Evolutionary conservation across 140 eudicot genomes (phyloP), one percentile per base, ranked within the genome.

Genomic region (Anethum foeniculum): DNA sequence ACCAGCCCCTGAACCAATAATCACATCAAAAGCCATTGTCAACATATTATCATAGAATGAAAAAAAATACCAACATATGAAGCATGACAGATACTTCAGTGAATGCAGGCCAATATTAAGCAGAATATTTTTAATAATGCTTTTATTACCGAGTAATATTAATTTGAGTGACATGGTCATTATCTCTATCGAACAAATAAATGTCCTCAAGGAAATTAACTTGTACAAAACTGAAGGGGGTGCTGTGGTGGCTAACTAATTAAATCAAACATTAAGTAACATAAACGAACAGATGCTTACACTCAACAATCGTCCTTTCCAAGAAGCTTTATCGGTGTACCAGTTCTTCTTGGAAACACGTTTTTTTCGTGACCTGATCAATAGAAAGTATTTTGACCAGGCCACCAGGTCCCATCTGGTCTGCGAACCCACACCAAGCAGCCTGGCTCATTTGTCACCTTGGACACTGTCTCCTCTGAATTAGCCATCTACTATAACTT

Each of bases 1-100:
- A 91, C 98, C 95, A 89, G 47, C 91, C 96, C 83, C 98, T 93
- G 89, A 65, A 81, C 81, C 54, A 81, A 77, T 41, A 67, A 73
- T 32, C 41, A 36, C 79, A 81, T 60, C 12, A 12, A 27, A 7
- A 52, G n/a, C 2, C 27, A 3, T 47, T 12, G 3, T 47, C 52
- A 54, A 6, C 64, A 19, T 4, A 52, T 52, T 52, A 15, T 52
- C 15, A 52, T 52, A 52, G 62, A 52, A 52, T 52, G 62, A 3
- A 16, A 14, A 52, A 4, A 52, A 15, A 52, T 14, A 52, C 62
- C 18, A 14, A n/a, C n/a, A n/a, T n/a, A n/a, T n/a, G n/a, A n/a
- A n/a, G n/a, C n/a, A n/a, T n/a, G n/a, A n/a, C n/a, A n/a, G n/a
- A n/a, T n/a, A n/a, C n/a, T n/a, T n/a, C 21, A 18, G 11, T 14